Evolutionary conservation across 2,329 filamentous ascomycete species (phyloP).

Genomic region (Trichoderma sp.): DNA sequence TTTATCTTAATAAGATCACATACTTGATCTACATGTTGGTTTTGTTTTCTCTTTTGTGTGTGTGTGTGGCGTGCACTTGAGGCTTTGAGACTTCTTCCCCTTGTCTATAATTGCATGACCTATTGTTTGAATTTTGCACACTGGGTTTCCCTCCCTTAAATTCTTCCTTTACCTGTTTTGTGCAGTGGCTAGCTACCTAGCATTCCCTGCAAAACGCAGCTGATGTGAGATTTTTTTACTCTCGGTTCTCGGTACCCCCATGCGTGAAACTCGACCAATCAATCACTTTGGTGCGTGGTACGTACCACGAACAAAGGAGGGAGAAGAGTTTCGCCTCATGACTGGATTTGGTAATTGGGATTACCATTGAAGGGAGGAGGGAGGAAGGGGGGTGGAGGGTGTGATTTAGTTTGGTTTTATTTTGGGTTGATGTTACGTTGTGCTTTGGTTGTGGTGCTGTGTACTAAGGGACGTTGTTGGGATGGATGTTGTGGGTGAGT

Average conservation of each 20-base stretch:
- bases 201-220: background rate
- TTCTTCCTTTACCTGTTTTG: background rate
- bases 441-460: background rate
- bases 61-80: background rate
- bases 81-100: background rate
- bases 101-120: background rate
- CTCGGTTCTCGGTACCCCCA: background rate
- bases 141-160: background rate
- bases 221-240: slow-evolving; percentile 7
- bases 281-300: background rate
- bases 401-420: background rate
- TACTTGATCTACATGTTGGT: background rate
- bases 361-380: background rate
- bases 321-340: background rate
- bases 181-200: background rate
- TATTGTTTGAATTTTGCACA: background rate
- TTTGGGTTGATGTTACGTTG: background rate
- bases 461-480: background rate
- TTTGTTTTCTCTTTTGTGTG: background rate
- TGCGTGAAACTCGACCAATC: slow-evolving; percentile 4
- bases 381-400: background rate
- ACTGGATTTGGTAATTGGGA: background rate
- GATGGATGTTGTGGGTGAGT: background rate
- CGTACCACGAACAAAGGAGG: background rate
- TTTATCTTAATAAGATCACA: slow-evolving; percentile 11